A percentile compares a stretch with the other conserved stretches of the same genome.
phyloP scores from a whole-genome alignment of 1,139 yeast genomes.

The Zygosaccharomyces sapae region DNA sequence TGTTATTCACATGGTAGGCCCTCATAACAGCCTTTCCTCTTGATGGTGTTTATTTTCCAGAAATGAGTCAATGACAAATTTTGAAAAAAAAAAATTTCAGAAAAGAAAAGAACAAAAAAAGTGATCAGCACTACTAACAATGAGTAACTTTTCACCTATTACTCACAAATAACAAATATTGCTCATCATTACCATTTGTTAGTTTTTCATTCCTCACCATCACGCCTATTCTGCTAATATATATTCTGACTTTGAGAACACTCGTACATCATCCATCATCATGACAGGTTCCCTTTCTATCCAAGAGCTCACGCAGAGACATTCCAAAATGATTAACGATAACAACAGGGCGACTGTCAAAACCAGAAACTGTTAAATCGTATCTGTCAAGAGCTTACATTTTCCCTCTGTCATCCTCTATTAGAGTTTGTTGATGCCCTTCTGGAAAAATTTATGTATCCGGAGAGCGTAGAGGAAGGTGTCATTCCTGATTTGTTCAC shows the following conservation, averaged over 20 bases:
- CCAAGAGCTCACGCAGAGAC: constrained; percentile 4
- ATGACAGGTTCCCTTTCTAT: constrained; percentile 13
- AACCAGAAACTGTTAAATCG: constrained; percentile 19
- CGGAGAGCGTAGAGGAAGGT: constrained; percentile 9
- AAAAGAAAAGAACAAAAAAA: constrained; percentile 4
- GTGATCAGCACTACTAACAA: constrained; percentile 1
- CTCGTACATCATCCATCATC: background rate
- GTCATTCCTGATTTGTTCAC: constrained; percentile 12
- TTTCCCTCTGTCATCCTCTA: constrained; percentile 19
- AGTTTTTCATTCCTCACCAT: no score
- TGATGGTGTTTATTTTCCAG: no score
- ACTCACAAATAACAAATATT: background rate
- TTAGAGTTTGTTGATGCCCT: constrained; percentile 26
- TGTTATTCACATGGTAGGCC: no score
- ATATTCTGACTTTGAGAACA: background rate
- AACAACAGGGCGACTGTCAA: constrained; percentile 13
- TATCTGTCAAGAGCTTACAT: constrained; percentile 14
- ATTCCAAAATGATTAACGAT: constrained; percentile 14
- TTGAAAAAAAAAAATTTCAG: no score
- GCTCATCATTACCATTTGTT: no score
- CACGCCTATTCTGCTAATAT: no score
- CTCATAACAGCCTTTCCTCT: no score
- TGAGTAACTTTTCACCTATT: constrained; percentile 4
- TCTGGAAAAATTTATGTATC: constrained; percentile 29
- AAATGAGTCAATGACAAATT: no score